Conservation (phyloP, 192 early-diverging fungal genomes). For the Coemansia sp. region DNA sequence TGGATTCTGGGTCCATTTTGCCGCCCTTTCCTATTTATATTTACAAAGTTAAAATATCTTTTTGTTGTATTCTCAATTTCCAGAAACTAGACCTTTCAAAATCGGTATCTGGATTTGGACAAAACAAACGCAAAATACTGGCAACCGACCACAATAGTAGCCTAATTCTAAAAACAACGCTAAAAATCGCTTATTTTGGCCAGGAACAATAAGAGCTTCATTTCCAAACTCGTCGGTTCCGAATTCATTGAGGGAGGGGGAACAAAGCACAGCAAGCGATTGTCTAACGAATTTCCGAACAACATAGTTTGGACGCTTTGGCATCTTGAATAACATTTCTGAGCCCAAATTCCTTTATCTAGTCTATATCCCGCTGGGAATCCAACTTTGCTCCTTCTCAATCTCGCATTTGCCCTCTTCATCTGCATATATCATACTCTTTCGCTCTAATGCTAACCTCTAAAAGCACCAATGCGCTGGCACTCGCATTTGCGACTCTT, state of each 20-base stretch:
- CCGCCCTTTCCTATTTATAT: background rate
- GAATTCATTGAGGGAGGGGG: background rate
- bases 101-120: slow-evolving; percentile 3
- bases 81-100: background rate
- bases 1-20: background rate
- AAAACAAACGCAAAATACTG: background rate
- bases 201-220: slow-evolving; percentile 9
- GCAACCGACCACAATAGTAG: background rate
- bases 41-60: background rate
- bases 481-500: slow-evolving; percentile 13
- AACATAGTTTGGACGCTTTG: background rate
- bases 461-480: slow-evolving; percentile 14
- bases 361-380: background rate
- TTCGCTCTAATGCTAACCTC: slow-evolving; percentile 3
- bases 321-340: background rate
- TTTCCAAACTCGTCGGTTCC: slow-evolving; percentile 4
- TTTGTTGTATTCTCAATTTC: background rate
- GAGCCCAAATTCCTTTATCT: background rate
- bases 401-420: background rate
- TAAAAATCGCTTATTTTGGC: background rate
- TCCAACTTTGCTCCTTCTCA: background rate
- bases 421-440: background rate
- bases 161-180: slow-evolving; percentile 11
- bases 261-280: background rate
- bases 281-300: background rate